Percentiles rank a stretch among this genome's conserved stretches.
phyloP scores from a whole-genome alignment of 2,329 filamentous ascomycete genomes.

The Diaporthe citrichinensis region DNA sequence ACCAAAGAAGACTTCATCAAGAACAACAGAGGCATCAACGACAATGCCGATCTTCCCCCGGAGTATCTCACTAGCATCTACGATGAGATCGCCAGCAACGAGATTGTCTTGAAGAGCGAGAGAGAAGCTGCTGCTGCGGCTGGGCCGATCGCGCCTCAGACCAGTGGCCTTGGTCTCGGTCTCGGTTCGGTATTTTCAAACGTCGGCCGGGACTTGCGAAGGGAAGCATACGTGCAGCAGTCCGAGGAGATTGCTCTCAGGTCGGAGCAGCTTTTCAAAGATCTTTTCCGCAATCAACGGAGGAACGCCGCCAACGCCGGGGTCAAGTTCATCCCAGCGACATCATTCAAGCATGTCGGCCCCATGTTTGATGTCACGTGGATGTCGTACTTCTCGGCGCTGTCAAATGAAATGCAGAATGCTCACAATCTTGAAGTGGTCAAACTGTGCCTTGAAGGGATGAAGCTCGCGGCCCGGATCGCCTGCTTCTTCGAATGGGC shows the following conservation, averaged over 20 bases:
- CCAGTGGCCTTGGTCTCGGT: constrained; percentile 81
- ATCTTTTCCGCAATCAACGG: constrained; percentile 89
- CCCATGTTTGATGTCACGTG: constrained; percentile 99
- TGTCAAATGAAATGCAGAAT: constrained; percentile 94
- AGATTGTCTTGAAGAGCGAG: constrained; percentile 95
- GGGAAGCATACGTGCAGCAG: constrained; percentile 94
- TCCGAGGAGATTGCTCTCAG: constrained; percentile 89
- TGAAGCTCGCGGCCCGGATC: constrained; percentile 93
- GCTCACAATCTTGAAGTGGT: constrained; percentile 94
- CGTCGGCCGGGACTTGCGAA: constrained; percentile 89
- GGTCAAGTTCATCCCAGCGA: constrained; percentile 89
- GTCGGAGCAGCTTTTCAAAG: constrained; percentile 90
- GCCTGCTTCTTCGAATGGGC: constrained; percentile 94
- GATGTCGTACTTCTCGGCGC: constrained; percentile 98
- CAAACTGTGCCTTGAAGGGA: constrained; percentile 92
- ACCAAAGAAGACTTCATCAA: constrained; percentile 98
- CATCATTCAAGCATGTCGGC: constrained; percentile 93
- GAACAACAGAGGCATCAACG: constrained; percentile 98
- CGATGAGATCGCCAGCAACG: constrained; percentile 90
- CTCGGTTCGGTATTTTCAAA: constrained; percentile 92
- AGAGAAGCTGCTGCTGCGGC: constrained; percentile 88
- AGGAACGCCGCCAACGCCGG: constrained; percentile 79
- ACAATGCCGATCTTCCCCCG: constrained; percentile 91
- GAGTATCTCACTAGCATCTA: constrained; percentile 93
- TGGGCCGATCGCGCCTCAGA: constrained; percentile 72